Evolutionary conservation across 345 rosid species (phyloP).

Genomic region (Leavenworthia alabamica): DNA sequence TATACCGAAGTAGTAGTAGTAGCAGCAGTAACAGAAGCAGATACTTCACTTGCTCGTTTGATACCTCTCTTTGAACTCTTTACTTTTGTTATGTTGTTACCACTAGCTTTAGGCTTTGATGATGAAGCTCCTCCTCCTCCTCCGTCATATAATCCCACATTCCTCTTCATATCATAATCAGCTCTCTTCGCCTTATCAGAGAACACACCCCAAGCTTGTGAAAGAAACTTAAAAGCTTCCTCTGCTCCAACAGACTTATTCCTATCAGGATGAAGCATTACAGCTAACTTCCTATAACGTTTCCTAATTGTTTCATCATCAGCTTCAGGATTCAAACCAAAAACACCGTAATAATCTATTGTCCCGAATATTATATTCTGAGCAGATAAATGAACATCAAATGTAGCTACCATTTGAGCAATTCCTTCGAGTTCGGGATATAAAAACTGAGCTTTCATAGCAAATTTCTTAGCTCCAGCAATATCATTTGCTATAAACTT

Average conservation of each 20-base stretch:
- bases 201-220: conserved; percentile 53
- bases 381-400: conserved; percentile 43
- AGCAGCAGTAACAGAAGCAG: conserved; percentile 19
- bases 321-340: conserved; percentile 49
- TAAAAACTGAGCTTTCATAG: conserved; percentile 53
- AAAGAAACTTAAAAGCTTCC: conserved; percentile 60
- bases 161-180: conserved; percentile 48
- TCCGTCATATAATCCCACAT: conserved; percentile 28
- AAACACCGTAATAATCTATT: conserved; percentile 48
- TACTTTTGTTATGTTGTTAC: conserved; percentile 20
- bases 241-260: conserved; percentile 62
- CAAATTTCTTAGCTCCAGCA: conserved; percentile 49
- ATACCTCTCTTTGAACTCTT: conserved; percentile 42
- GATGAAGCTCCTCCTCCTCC: conserved; percentile 34
- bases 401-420: conserved; percentile 45
- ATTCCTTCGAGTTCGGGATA: conserved; percentile 53
- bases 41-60: conserved; percentile 29
- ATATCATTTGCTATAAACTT: conserved; percentile 44
- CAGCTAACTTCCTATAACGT: conserved; percentile 51
- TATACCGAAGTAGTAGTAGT: conserved; percentile 27
- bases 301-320: conserved; percentile 50
- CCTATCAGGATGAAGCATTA: conserved; percentile 62
- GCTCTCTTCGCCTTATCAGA: conserved; percentile 49
- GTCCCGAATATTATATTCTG: conserved; percentile 42
- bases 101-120: conserved; percentile 26